A percentile compares a stretch with the other conserved stretches of the same genome.
These are phyloP conservation scores for Imleria badia DNA, from an alignment of 768 basidiomycete genomes.

Conservation along the genomic window DNA sequence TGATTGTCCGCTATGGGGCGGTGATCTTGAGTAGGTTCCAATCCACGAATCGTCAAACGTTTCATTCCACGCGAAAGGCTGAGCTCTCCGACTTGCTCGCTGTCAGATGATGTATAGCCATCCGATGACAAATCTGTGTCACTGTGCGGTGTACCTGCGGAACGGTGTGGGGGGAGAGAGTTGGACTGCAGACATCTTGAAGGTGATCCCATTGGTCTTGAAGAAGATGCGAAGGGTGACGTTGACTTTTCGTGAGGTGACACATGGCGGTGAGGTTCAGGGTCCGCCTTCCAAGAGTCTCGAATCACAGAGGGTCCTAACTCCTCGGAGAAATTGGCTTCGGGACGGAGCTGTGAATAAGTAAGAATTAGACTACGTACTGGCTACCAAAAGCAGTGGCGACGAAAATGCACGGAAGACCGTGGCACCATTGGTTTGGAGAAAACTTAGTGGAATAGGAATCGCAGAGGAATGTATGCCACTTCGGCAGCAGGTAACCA, in stretches of 20 bases:
- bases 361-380: conserved; percentile 8
- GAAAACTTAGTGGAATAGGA: background rate
- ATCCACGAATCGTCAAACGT: conserved; percentile 36
- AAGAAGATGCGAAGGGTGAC: conserved; percentile 18
- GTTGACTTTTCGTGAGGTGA: conserved; percentile 25
- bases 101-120: conserved; percentile 32
- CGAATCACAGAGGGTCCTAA: conserved; percentile 62
- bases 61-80: conserved; percentile 40
- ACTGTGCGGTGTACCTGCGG: conserved; percentile 24
- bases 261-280: conserved; percentile 11
- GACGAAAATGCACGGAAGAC: background rate
- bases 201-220: conserved; percentile 14
- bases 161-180: conserved; percentile 9
- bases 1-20: conserved; percentile 37
- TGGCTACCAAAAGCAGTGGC: background rate
- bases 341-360: conserved; percentile 55
- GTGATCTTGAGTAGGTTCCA: conserved; percentile 37
- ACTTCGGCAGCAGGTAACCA: background rate
- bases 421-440: background rate
- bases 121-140: conserved; percentile 31
- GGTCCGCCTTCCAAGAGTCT: conserved; percentile 57
- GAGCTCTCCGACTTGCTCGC: conserved; percentile 39
- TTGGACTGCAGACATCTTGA: conserved; percentile 9
- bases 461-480: background rate
- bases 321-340: conserved; percentile 57